Conservation (phyloP, 768 basidiomycete genomes). For the Xanthoconium purpureum region DNA sequence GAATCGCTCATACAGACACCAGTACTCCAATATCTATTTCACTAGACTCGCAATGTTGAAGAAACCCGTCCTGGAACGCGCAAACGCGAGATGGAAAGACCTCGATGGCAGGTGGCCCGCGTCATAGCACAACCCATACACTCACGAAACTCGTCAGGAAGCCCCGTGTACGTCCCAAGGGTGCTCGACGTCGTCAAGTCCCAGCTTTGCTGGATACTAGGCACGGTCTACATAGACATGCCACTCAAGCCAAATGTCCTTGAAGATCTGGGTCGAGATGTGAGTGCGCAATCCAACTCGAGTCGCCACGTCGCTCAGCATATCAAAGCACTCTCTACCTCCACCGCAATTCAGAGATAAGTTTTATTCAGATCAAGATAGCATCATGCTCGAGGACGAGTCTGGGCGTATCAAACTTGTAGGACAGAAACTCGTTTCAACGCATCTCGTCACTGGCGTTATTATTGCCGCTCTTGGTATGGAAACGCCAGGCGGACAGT, state of each 20-base stretch:
- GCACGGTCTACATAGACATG: conserved; percentile 99
- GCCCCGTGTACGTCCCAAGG: conserved; percentile 68
- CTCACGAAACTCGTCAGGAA: conserved; percentile 41
- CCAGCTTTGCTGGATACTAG: conserved; percentile 84
- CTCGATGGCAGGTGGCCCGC: conserved; percentile 36
- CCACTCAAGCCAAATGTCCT: conserved; percentile 97
- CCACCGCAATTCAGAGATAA: conserved; percentile 75
- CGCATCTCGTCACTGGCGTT: conserved; percentile 82
- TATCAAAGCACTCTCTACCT: conserved; percentile 77
- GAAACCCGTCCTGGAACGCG: conserved; percentile 45
- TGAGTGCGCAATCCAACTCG: conserved; percentile 40
- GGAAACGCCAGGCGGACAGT: conserved; percentile 87
- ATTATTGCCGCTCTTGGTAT: conserved; percentile 88
- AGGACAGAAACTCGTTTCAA: conserved; percentile 61
- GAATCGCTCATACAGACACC: conserved; percentile 59
- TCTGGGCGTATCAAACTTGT: conserved; percentile 88
- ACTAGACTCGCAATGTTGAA: conserved; percentile 51
- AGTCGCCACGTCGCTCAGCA: conserved; percentile 2
- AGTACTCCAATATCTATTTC: conserved; percentile 75
- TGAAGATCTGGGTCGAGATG: conserved; percentile 90
- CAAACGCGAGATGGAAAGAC: conserved; percentile 48
- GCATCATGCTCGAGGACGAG: conserved; percentile 92
- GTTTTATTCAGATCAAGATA: conserved; percentile 74
- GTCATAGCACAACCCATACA: background rate
- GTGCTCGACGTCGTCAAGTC: conserved; percentile 87